Conservation (phyloP, 2,329 filamentous ascomycete species). For the Juglanconis oblonga region DNA sequence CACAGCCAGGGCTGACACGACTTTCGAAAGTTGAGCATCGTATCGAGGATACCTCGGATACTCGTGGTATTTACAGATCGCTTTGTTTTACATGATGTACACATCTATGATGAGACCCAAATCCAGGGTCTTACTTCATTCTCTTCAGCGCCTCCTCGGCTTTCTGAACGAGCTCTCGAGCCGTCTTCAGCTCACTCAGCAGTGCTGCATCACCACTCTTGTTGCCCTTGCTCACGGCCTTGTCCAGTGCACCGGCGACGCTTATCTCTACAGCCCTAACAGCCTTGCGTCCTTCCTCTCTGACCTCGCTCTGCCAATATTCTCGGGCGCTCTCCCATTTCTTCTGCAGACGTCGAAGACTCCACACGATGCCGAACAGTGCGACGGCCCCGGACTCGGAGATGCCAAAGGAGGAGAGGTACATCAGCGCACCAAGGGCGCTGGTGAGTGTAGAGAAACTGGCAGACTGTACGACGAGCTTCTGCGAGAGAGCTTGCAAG, state of each 20-base stretch:
- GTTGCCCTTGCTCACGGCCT: constrained; percentile 20
- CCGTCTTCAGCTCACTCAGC: constrained; percentile 35
- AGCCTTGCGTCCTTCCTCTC: constrained; percentile 63
- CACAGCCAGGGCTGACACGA: constrained; percentile 16
- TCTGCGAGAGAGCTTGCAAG: constrained; percentile 70
- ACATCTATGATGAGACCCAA: background rate
- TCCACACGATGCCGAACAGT: constrained; percentile 59
- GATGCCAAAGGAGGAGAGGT: constrained; percentile 52
- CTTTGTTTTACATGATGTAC: constrained; percentile 22
- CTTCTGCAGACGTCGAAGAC: constrained; percentile 56
- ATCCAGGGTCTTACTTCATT: constrained; percentile 37
- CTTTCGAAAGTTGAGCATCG: background rate
- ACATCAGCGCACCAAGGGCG: constrained; percentile 53
- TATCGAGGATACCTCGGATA: background rate
- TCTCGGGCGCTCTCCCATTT: constrained; percentile 59
- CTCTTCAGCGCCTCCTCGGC: constrained; percentile 47
- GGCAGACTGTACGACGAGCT: constrained; percentile 70
- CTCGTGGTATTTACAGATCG: constrained; percentile 4
- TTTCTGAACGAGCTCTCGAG: constrained; percentile 43
- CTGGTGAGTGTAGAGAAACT: constrained; percentile 65
- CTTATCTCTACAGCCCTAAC: constrained; percentile 54
- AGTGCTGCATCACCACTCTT: constrained; percentile 22
- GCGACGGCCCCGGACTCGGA: constrained; percentile 63
- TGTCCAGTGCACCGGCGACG: constrained; percentile 45
- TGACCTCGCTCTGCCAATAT: constrained; percentile 66